Evolutionary conservation across 306 rosid species (phyloP), one percentile per base, ranked within the genome.

Genomic region (Boehmeria nivea): DNA sequence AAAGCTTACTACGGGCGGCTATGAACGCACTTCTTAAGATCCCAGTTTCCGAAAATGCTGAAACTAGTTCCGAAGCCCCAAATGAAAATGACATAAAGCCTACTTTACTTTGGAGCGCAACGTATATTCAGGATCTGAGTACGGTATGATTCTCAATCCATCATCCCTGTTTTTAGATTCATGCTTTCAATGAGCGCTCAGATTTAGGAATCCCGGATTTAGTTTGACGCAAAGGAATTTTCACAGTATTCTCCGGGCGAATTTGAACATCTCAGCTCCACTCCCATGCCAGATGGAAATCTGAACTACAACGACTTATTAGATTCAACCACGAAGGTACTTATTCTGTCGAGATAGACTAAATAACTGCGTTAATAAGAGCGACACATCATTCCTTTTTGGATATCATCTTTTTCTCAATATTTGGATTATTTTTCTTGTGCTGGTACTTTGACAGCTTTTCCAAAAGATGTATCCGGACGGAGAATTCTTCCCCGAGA

Each of bases 221-320:
- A n/a, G n/a, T n/a, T n/a, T n/a, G 36, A 31, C 36, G 36, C 36
- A 1, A 17, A 11, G 37, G 17, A 43, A 48, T 31, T 54, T 57
- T 59, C 21, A 28, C 36, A 27, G 42, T 47, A 23, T 54, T 79
- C 69, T 55, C 89, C 82, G 96, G 72, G 78, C 62, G 67, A 67
- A 43, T 67, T 54, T 72, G 99, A 78, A 55, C 55, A 71, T 4
- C 61, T 85, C 70, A 72, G 74, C 68, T 72, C 72, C 70, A 34
- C 93, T 63, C 74, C 95, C 24, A 57, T 76, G 56, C 95, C 94
- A 0, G 96, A 87, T 77, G 99, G 95, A 72, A 75, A 69, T 75
- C 81, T 91, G 31, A 69, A 73, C 83, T 81, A 76, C 68, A 58
- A 77, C 49, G 72, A 82, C 43, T 54, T 85, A 46, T 40, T 91